These are phyloP conservation scores for Hibiscus syriacus DNA, from an alignment of 345 rosid genomes.

Conservation along the genomic window DNA sequence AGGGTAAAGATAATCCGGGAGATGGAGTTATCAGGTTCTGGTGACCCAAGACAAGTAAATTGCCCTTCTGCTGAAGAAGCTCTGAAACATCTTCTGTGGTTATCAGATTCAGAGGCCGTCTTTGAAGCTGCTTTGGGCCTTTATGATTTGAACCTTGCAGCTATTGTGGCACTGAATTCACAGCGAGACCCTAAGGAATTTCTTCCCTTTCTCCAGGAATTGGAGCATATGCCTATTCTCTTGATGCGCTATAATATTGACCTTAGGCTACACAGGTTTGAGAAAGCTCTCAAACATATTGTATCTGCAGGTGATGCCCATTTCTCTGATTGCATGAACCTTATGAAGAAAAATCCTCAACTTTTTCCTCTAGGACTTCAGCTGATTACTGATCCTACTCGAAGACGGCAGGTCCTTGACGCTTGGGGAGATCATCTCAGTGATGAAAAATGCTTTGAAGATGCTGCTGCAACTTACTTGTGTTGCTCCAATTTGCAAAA, in stretches of 20 bases:
- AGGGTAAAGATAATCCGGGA: conserved; percentile 87
- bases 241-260: conserved; percentile 82
- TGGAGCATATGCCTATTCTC: conserved; percentile 56
- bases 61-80: conserved; percentile 95
- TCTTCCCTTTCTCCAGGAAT: conserved; percentile 87
- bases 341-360: conserved; percentile 71
- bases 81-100: conserved; percentile 86
- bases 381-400: conserved; percentile 53
- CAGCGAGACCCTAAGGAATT: conserved; percentile 96
- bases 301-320: conserved; percentile 72
- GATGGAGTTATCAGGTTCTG: conserved; percentile 61
- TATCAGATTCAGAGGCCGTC: conserved; percentile 87
- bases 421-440: conserved; percentile 91
- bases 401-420: conserved; percentile 61
- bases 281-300: conserved; percentile 84
- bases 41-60: conserved; percentile 42
- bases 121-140: conserved; percentile 95
- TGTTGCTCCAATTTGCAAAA: conserved; percentile 70
- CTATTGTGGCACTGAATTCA: conserved; percentile 94
- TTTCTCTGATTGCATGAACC: conserved; percentile 60
- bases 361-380: conserved; percentile 74
- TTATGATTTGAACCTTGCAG: conserved; percentile 92
- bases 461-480: conserved; percentile 77
- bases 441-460: conserved; percentile 70
- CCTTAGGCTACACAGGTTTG: conserved; percentile 65